Conservation (phyloP, 768 basidiomycete species). For the Amanita muscaria region DNA sequence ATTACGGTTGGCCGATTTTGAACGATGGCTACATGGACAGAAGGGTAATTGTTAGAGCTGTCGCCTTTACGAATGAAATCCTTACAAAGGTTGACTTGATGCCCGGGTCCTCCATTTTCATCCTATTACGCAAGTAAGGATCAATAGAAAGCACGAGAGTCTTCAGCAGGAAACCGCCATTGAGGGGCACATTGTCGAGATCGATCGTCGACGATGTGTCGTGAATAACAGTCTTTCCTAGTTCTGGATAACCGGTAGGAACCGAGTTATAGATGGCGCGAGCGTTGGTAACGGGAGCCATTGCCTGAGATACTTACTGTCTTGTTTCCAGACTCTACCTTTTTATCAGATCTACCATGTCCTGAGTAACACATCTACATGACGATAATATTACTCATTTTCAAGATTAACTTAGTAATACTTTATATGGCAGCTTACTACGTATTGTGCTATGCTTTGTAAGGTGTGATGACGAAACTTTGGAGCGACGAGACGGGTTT, state of each 20-base stretch:
- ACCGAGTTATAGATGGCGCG: not conserved
- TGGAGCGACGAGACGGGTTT: too few relatives aligned
- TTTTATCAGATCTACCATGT: too few relatives aligned
- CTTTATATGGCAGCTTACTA: too few relatives aligned
- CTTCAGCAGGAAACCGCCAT: slow-evolving; percentile 43
- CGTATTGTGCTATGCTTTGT: too few relatives aligned
- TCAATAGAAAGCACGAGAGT: slow-evolving; percentile 37
- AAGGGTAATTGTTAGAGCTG: not conserved
- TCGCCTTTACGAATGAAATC: too few relatives aligned
- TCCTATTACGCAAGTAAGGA: slow-evolving; percentile 31
- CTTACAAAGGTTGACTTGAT: too few relatives aligned
- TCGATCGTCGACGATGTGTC: slow-evolving; percentile 41
- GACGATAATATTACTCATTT: too few relatives aligned
- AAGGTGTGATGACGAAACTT: too few relatives aligned
- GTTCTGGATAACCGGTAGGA: slow-evolving; percentile 29
- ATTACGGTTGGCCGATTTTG: slow-evolving; percentile 28
- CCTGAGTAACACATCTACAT: too few relatives aligned
- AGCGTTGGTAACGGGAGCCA: slow-evolving; percentile 4
- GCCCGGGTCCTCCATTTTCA: slow-evolving; percentile 22
- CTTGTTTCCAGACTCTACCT: too few relatives aligned
- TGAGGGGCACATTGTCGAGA: slow-evolving; percentile 32
- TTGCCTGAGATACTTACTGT: too few relatives aligned
- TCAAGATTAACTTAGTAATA: too few relatives aligned
- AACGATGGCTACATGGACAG: slow-evolving; percentile 25
- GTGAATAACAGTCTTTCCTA: slow-evolving; percentile 36